A percentile compares a stretch with the other conserved stretches of the same genome.
Evolutionary conservation across 257 asterid species (phyloP).

Genomic region (Parsonsia alboflavescens): DNA sequence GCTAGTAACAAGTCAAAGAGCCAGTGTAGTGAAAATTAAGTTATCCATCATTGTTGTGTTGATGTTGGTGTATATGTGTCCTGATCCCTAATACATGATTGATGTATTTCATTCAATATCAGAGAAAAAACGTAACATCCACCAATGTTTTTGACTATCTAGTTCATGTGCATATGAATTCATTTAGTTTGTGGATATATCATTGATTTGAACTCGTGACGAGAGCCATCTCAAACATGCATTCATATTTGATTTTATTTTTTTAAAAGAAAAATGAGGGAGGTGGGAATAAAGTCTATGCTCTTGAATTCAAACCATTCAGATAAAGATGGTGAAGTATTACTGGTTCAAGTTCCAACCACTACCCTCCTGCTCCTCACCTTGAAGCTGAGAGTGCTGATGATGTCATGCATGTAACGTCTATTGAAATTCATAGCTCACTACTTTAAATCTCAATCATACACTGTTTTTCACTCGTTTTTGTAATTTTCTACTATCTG

Average conservation of each 20-base stretch:
- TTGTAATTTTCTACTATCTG: not conserved
- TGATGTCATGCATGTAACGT: no score
- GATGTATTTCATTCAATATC: not conserved
- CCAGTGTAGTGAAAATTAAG: slow-evolving; percentile 23
- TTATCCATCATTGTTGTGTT: not conserved
- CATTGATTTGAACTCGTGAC: not conserved
- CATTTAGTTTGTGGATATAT: not conserved
- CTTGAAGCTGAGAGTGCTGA: not conserved
- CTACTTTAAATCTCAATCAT: not conserved
- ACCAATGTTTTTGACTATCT: not conserved
- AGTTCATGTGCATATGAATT: not conserved
- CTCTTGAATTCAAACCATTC: not conserved
- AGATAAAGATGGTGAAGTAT: not conserved
- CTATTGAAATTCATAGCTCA: not conserved
- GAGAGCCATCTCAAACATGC: not conserved
- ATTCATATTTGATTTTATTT: not conserved
- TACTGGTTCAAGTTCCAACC: not conserved
- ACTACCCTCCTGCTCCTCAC: not conserved
- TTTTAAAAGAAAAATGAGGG: not conserved
- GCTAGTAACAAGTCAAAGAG: slow-evolving; percentile 36
- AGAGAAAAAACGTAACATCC: not conserved
- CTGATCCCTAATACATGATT: not conserved
- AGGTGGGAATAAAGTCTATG: not conserved
- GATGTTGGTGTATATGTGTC: not conserved
- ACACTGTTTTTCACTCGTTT: not conserved